Base-by-base conservation (phyloP, 192 early-diverging fungal species). In the Hyaloraphidium curvatum region DNA sequence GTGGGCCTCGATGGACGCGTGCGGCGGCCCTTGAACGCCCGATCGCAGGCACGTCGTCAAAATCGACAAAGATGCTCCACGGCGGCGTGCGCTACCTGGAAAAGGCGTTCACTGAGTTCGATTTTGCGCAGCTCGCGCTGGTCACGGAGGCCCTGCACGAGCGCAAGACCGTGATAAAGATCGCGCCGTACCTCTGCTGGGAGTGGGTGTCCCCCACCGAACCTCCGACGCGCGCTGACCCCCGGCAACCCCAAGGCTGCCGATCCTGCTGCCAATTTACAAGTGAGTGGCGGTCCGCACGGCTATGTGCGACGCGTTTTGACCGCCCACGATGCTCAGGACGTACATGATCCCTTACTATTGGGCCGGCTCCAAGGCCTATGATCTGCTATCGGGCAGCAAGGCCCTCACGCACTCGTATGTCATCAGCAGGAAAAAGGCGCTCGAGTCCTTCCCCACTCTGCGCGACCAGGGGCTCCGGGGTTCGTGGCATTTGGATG, bases 61-160 rank as follows among this genome's bases (percentile, higher is more conserved):
- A 86, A 40, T 87, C 84, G 22, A 97, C 93, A 16, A 97, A 97
- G 63, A 75, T 97, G 17, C 87, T 97, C 23, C 93, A 97, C 59
- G 93, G 93, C 54, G 93, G 93, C 51, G 93, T 97, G 27, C 73
- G 93, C 53, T 97, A 97, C 65, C 71, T 97, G 51, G 84, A 97
- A 60, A 97, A 97, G 73, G 90, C 93, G 21, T 80, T 97, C 50
- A 74, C 79, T 68, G 89, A 91, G 41, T 64, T 91, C 25, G 93
- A 97, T 59, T 89, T 87, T 68, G 90, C 86, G 68, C 93, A 97
- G 63, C 92, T 84, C 81, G 87, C 87, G 67, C 75, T 97, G 50
- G 93, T 97, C 21, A 72, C 75, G 41, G 90, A 97, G 60, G 93
- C 93, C 1, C 78, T 97, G 64, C 88, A 92, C 54, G 93, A 97